Conservation (phyloP, 169 alveolate species). For the Plasmodium knowlesi region DNA sequence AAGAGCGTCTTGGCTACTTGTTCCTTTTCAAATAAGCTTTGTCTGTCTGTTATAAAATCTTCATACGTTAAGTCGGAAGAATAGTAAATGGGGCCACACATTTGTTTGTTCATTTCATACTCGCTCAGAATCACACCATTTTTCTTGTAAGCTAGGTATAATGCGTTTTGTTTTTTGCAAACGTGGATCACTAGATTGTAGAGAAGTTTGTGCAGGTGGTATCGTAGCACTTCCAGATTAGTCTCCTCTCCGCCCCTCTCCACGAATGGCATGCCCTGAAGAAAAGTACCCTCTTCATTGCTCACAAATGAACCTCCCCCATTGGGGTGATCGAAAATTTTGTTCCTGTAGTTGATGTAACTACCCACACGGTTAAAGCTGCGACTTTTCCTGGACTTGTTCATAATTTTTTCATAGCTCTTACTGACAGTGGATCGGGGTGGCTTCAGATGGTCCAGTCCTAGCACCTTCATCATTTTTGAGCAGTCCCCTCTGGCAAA, state of each 20-base stretch:
- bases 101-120: conserved; percentile 53
- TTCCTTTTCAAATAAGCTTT: conserved; percentile 42
- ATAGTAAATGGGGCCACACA: conserved; percentile 58
- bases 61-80: conserved; percentile 59
- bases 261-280: not conserved
- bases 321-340: not conserved
- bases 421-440: not conserved
- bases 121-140: conserved; percentile 55
- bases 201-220: conserved; percentile 54
- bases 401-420: not conserved
- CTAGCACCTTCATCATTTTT: not conserved
- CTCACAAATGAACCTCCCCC: not conserved
- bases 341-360: not conserved
- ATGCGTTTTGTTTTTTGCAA: conserved; percentile 50
- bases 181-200: conserved; percentile 71
- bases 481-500: not conserved
- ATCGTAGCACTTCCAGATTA: conserved; percentile 46
- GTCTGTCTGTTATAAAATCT: conserved; percentile 48
- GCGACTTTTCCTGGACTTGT: not conserved
- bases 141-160: conserved; percentile 35
- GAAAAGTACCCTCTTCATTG: not conserved
- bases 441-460: not conserved
- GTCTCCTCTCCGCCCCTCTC: not conserved
- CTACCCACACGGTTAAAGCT: not conserved
- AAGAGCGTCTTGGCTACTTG: conserved; percentile 9